Base-by-base conservation (phyloP, 495 filamentous ascomycete species). In the Aspergillus nidulans region DNA sequence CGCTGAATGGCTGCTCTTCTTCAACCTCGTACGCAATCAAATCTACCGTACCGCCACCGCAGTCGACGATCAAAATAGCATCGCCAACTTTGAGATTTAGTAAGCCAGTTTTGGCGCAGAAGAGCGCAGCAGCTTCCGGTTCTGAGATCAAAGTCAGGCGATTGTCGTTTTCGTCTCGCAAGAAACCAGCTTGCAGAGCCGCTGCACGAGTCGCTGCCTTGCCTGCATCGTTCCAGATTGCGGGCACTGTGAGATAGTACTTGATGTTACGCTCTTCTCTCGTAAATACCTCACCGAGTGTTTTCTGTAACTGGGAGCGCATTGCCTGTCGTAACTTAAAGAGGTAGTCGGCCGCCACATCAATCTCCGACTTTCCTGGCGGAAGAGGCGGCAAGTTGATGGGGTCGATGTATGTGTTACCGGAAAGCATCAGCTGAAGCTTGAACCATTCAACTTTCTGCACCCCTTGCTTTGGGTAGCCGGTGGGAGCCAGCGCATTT, bases 391-490 rank as follows among this genome's bases (percentile, higher is more conserved):
- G 87, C 38, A 90, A 77, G 70, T 90, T 90, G 74, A 89, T 89
- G 28, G 86, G 87, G 56, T 90, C 87, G 56, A 90, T 89, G 65
- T 90, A 90, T 4, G 86, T 90, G 64, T 89, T 90, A 49, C 87
- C 87, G 16, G 84, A 87, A 16, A 89, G 77, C 87, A 90, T 90
- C 52, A 90, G 78, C 67, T 90, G 87, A 16, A 89, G 78, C 70
- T 90, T 90, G 74, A 90, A 90, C 87, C 87, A 90, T 70, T 90
- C 87, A 12, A 90, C 87, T 68, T 90, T 90, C 66, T 89, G 87
- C 51, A 90, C 87, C 34, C 86, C 86, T 50, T 83, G 85, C 64
- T 89, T 90, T 12, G 87, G 87, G 67, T 89, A 90, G 47, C 87
- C 87, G 38, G 87, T 90, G 23, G 87, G 87, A 49, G 87, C 87